Conservation (phyloP, 495 filamentous ascomycete species). For the Hypoxylon lienhwacheense region DNA sequence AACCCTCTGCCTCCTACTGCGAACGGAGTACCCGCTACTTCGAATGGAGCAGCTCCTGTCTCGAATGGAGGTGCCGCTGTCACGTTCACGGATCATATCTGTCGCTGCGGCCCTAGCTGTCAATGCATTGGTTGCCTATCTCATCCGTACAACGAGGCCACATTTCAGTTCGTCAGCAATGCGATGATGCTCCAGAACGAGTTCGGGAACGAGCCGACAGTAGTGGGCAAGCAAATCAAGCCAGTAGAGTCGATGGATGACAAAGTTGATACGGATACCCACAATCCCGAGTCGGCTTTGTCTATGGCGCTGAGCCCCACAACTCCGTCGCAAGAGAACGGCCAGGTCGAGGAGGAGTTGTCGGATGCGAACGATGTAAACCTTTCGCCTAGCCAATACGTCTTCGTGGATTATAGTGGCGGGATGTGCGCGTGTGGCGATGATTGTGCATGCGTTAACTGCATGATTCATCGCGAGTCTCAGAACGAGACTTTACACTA, state of each 20-base stretch:
- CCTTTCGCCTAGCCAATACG: conserved; percentile 48
- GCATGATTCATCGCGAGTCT: conserved; percentile 42
- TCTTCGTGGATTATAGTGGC: conserved; percentile 51
- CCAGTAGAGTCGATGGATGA: too few relatives aligned
- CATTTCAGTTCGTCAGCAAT: conserved; percentile 61
- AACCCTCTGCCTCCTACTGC: conserved; percentile 16
- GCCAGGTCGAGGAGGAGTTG: conserved; percentile 48
- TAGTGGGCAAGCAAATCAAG: too few relatives aligned
- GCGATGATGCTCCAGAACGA: conserved; percentile 29
- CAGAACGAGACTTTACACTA: conserved; percentile 13
- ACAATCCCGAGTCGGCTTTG: conserved; percentile 10
- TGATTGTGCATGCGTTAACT: conserved; percentile 56
- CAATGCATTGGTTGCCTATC: conserved; percentile 68
- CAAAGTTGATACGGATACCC: conserved; percentile 4
- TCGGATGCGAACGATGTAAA: conserved; percentile 47
- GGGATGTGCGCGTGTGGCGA: conserved; percentile 55
- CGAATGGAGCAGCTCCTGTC: too few relatives aligned
- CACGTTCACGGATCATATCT: conserved; percentile 50
- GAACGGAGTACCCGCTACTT: too few relatives aligned
- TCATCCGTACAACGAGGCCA: conserved; percentile 75
- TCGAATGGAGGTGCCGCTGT: conserved; percentile 2
- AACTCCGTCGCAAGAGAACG: conserved; percentile 35
- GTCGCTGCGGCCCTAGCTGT: conserved; percentile 67
- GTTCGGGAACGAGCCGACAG: conserved; percentile 7
- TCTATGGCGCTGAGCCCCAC: conserved; percentile 18